Evolutionary conservation across 2,329 filamentous ascomycete genomes (phyloP).

Genomic region (Endothia cerciana): DNA sequence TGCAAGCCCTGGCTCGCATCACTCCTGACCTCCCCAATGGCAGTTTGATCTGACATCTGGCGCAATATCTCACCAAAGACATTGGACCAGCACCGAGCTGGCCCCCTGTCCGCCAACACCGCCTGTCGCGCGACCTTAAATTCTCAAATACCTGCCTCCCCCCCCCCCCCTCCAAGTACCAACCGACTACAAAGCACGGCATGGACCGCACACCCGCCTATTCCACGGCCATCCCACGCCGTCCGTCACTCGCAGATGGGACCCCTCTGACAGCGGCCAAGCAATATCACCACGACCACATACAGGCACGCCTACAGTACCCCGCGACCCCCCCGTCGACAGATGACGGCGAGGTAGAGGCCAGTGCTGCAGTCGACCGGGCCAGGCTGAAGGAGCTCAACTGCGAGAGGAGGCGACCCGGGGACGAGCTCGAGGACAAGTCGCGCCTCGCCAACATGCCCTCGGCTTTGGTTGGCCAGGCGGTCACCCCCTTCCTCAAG

Average conservation of each 20-base stretch:
- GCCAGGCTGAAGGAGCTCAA: slow-evolving; percentile 42
- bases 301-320: slow-evolving; percentile 19
- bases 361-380: slow-evolving; percentile 16
- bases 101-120: slow-evolving; percentile 11
- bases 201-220: slow-evolving; percentile 27
- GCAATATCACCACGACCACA: slow-evolving; percentile 18
- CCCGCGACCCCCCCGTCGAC: slow-evolving; percentile 32
- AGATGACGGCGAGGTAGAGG: slow-evolving; percentile 32
- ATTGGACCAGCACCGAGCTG: slow-evolving; percentile 21
- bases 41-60: slow-evolving; percentile 21
- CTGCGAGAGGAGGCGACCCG: slow-evolving; percentile 55
- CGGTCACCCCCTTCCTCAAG: slow-evolving; percentile 84
- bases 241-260: slow-evolving; percentile 22
- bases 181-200: slow-evolving; percentile 2
- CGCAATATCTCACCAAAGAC: slow-evolving; percentile 21
- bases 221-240: slow-evolving; percentile 22
- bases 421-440: slow-evolving; percentile 53
- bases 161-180: neutral
- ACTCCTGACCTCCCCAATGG: slow-evolving; percentile 24
- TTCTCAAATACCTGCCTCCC: slow-evolving; percentile 16
- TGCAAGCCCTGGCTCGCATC: slow-evolving; percentile 9
- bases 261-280: slow-evolving; percentile 4
- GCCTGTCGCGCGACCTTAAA: slow-evolving; percentile 14
- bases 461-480: slow-evolving; percentile 72
- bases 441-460: slow-evolving; percentile 61